Conservation (phyloP, 371 early-diverging fungal genomes). For the Mortierella sp. region DNA sequence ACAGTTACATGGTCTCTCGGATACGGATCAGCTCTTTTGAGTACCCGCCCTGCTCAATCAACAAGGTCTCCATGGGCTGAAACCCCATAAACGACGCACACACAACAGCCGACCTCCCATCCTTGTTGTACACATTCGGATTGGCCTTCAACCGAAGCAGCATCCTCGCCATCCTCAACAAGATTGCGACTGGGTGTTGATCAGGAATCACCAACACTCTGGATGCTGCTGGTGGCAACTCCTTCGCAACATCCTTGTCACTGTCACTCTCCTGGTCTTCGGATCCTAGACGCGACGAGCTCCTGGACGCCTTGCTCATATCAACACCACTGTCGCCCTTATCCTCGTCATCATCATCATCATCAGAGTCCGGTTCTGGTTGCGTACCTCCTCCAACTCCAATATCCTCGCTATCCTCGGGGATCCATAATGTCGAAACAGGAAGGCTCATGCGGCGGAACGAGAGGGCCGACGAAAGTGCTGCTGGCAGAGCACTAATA, state of each 20-base stretch:
- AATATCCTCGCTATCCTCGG: constrained; percentile 41
- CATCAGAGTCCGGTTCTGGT: constrained; percentile 23
- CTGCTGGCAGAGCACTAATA: constrained; percentile 34
- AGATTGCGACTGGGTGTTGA: constrained; percentile 36
- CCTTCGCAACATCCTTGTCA: neutral
- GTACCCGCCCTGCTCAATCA: constrained; percentile 40
- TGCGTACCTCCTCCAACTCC: constrained; percentile 34
- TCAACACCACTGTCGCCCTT: neutral
- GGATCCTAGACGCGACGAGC: neutral
- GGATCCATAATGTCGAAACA: constrained; percentile 32
- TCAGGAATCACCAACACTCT: constrained; percentile 23
- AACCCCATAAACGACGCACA: constrained; percentile 54
- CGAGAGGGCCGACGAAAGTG: constrained; percentile 28
- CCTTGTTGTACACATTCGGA: constrained; percentile 52
- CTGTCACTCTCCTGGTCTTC: neutral
- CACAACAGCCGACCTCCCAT: constrained; percentile 40
- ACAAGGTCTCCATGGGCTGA: constrained; percentile 43
- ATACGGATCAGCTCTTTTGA: constrained; percentile 47
- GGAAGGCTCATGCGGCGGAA: constrained; percentile 49
- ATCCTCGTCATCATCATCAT: constrained; percentile 3
- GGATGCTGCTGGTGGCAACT: neutral
- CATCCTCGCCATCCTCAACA: constrained; percentile 42
- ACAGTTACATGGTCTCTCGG: constrained; percentile 42
- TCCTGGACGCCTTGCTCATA: neutral
- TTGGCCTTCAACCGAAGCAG: constrained; percentile 31